phyloP scores from a whole-genome alignment of 257 asterid species.

The Solanum pinnatisectum region DNA sequence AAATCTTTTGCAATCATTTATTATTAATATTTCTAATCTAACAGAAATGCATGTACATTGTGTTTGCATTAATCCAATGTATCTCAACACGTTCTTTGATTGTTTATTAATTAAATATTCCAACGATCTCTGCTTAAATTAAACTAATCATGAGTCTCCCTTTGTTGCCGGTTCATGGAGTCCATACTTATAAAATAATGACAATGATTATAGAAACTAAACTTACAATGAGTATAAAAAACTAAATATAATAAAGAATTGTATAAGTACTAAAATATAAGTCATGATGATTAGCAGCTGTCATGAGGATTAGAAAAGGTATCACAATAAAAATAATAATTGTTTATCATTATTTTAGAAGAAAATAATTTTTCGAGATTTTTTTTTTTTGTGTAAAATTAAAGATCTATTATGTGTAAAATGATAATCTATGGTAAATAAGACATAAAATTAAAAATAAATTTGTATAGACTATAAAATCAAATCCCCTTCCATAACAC shows the following conservation, averaged over 20 bases:
- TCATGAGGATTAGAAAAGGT: not conserved
- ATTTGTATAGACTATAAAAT: not conserved
- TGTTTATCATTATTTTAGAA: not conserved
- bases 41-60: not conserved
- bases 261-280: not conserved
- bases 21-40: not conserved
- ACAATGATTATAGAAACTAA: not conserved
- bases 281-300: not conserved
- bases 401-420: too few species aligned
- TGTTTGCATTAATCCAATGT: not conserved
- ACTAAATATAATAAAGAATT: not conserved
- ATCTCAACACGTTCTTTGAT: not conserved
- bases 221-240: not conserved
- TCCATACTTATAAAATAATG: not conserved
- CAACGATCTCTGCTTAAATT: not conserved
- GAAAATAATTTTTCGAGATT: not conserved
- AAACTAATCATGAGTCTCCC: not conserved
- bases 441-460: not conserved
- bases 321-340: not conserved
- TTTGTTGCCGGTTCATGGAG: not conserved
- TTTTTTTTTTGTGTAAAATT: too few species aligned
- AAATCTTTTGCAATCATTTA: not conserved
- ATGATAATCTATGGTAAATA: too few species aligned
- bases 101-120: not conserved
- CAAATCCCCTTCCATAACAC: not conserved